phyloP scores from a whole-genome alignment of 164 flowering plant genomes.

The Annona cherimola region DNA sequence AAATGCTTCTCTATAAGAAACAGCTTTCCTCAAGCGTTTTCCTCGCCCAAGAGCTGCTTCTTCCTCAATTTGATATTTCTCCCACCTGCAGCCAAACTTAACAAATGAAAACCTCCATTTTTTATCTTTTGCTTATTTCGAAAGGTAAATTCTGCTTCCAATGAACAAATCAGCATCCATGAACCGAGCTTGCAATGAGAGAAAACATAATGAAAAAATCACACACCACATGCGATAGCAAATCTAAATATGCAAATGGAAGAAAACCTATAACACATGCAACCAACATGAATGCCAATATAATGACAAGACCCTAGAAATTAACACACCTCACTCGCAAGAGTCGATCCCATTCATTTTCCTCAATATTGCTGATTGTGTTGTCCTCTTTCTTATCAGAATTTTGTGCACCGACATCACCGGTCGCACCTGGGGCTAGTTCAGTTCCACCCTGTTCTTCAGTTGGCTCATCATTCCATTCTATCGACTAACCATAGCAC shows the following conservation, averaged over 20 bases:
- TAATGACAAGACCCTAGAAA: not conserved
- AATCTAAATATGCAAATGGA: too few species aligned
- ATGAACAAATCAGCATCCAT: too few species aligned
- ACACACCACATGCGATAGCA: not conserved
- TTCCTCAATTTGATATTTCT: constrained; percentile 86
- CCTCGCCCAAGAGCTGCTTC: constrained; percentile 99
- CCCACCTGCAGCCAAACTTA: constrained; percentile 62
- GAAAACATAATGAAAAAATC: not conserved
- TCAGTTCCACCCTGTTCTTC: constrained; percentile 67
- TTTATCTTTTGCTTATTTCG: not conserved
- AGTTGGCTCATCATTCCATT: constrained; percentile 88
- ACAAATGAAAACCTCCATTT: not conserved
- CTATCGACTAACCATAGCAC: constrained; percentile 47
- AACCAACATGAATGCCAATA: not conserved
- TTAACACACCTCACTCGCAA: constrained; percentile 66
- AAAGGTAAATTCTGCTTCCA: too few species aligned
- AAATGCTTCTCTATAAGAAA: constrained; percentile 88
- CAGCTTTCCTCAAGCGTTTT: constrained; percentile 88
- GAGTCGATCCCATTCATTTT: constrained; percentile 98
- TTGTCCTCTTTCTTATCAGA: constrained; percentile 65
- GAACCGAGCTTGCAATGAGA: too few species aligned
- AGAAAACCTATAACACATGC: not conserved
- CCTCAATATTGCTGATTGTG: constrained; percentile 41
- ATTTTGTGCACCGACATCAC: constrained; percentile 40
- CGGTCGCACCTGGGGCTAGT: constrained; percentile 34